Evolutionary conservation across 176 grass and related monocot genomes (phyloP).

Genomic region (Areca catechu): DNA sequence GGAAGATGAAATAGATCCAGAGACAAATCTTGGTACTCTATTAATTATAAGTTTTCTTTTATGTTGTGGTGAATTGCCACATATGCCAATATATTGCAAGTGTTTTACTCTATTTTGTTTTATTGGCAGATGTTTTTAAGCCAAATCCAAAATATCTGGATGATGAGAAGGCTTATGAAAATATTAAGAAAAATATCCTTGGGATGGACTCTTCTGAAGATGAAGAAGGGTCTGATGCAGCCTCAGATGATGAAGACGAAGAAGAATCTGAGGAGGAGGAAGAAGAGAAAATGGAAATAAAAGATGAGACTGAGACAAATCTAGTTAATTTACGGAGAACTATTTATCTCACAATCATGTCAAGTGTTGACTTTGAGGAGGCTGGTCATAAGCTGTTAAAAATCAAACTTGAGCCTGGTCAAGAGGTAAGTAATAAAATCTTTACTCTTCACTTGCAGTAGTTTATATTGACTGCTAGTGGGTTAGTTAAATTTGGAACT

Average conservation of each 20-base stretch:
- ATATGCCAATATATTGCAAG: too few relatives aligned
- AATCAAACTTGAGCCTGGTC: constrained; percentile 95
- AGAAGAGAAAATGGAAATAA: constrained; percentile 82
- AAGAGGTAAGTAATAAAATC: constrained; percentile 55
- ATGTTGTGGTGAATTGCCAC: too few relatives aligned
- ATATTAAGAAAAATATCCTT: constrained; percentile 71
- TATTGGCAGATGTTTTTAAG: constrained; percentile 77
- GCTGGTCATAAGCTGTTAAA: constrained; percentile 96
- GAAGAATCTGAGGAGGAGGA: constrained; percentile 78
- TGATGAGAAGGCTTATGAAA: constrained; percentile 90
- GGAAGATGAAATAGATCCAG: constrained; percentile 76
- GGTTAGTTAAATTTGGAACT: too few relatives aligned
- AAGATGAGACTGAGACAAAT: constrained; percentile 88
- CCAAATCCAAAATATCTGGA: constrained; percentile 67
- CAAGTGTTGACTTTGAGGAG: constrained; percentile 99
- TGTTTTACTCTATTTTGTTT: constrained; percentile 15
- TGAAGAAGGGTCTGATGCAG: constrained; percentile 62
- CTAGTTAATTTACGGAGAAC: constrained; percentile 86
- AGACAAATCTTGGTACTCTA: constrained; percentile 63
- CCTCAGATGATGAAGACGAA: constrained; percentile 57
- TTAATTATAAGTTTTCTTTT: too few relatives aligned
- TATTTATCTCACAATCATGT: constrained; percentile 97
- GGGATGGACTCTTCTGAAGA: constrained; percentile 72
- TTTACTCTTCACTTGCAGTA: background rate
- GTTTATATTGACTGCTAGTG: too few relatives aligned